Conservation (phyloP, 116 monocot species). For the Thalassia testudinum region DNA sequence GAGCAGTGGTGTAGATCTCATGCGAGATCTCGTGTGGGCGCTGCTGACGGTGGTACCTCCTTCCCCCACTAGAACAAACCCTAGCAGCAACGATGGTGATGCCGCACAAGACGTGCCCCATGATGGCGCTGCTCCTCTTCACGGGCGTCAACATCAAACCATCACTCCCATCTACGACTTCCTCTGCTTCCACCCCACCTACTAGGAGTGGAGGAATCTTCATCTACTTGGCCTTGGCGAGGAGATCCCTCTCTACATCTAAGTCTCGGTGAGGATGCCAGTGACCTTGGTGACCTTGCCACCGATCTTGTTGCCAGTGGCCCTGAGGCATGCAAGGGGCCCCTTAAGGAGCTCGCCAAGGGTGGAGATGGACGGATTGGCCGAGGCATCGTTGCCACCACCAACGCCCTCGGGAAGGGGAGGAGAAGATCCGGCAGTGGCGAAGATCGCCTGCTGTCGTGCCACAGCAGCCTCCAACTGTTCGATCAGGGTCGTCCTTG, state of each 20-base stretch:
- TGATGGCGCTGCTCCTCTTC: no score
- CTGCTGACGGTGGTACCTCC: no score
- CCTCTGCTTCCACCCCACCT: no score
- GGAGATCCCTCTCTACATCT: constrained; percentile 36
- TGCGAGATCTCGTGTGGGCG: no score
- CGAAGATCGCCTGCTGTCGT: constrained; percentile 21
- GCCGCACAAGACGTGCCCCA: no score
- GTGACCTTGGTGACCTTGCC: constrained; percentile 44
- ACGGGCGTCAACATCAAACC: no score
- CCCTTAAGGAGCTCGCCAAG: constrained; percentile 33
- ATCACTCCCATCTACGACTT: no score
- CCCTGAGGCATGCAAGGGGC: constrained; percentile 18
- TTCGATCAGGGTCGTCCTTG: constrained; percentile 16
- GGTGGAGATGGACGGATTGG: constrained; percentile 36
- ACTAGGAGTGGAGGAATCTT: constrained; percentile 24
- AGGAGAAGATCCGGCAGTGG: constrained; percentile 2
- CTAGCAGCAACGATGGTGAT: no score
- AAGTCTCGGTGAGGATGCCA: constrained; percentile 40
- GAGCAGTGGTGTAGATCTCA: no score
- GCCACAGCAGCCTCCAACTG: constrained; percentile 31
- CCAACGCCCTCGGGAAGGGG: not conserved
- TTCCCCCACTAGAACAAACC: no score
- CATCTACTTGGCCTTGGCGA: constrained; percentile 30
- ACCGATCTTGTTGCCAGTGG: constrained; percentile 36
- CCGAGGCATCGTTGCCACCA: constrained; percentile 2